These are phyloP conservation scores for Fusarium tjaetaba DNA, from an alignment of 2,329 filamentous ascomycete genomes.

Conservation along the genomic window DNA sequence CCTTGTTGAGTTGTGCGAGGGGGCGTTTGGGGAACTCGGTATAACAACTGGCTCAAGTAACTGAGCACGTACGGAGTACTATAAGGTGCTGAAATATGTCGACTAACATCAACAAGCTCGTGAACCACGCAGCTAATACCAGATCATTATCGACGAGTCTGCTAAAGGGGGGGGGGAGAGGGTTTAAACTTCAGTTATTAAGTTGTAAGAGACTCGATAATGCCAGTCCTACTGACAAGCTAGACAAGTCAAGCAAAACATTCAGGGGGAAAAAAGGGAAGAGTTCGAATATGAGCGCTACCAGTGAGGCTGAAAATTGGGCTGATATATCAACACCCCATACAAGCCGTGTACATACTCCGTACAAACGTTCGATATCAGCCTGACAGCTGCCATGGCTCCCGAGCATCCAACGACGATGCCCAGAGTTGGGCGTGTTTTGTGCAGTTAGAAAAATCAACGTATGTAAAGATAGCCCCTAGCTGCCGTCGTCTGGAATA, in stretches of 20 bases:
- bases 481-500: background rate
- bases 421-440: background rate
- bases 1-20: slow-evolving; percentile 24
- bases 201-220: background rate
- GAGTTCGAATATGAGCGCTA: background rate
- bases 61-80: background rate
- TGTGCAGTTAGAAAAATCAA: background rate
- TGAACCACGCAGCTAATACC: background rate
- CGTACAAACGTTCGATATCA: background rate
- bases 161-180: background rate
- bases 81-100: background rate
- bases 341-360: background rate
- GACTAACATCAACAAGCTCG: background rate
- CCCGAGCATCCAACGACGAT: background rate
- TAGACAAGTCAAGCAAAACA: background rate
- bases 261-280: background rate
- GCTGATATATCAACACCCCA: slow-evolving; percentile 3
- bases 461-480: background rate
- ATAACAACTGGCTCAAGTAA: background rate
- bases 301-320: slow-evolving; percentile 7
- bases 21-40: slow-evolving; percentile 3
- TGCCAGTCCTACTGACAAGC: background rate
- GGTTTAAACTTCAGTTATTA: background rate
- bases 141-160: background rate
- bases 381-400: background rate